These are phyloP conservation scores for Pseudohyphozyma bogoriensis DNA, from an alignment of 768 basidiomycete species.

Conservation along the genomic window DNA sequence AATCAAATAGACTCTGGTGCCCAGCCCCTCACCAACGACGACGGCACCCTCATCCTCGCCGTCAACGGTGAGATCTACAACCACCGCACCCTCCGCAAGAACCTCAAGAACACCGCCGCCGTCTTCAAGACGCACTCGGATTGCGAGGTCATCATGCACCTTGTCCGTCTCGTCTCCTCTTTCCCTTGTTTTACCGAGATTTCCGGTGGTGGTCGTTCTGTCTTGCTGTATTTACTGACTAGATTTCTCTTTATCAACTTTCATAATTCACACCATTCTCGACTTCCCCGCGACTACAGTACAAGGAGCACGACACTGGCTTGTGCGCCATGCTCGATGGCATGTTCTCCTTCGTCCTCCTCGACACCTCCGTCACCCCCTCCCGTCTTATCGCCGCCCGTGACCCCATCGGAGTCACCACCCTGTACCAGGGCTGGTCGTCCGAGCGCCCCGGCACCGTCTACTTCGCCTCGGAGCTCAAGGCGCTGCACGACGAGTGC, in stretches of 20 bases:
- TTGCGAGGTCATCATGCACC: constrained; percentile 89
- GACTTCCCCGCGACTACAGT: constrained; percentile 45
- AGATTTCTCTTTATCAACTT: too few species aligned
- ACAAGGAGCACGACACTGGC: constrained; percentile 65
- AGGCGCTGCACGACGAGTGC: constrained; percentile 79
- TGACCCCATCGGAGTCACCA: constrained; percentile 95
- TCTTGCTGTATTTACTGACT: too few species aligned
- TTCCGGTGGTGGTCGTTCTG: too few species aligned
- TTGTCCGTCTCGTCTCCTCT: constrained; percentile 47
- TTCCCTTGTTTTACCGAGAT: neutral
- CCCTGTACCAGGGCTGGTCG: constrained; percentile 94
- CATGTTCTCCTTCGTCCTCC: constrained; percentile 95
- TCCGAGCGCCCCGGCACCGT: constrained; percentile 68
- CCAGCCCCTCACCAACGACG: constrained; percentile 80
- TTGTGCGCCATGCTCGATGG: constrained; percentile 79
- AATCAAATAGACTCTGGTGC: constrained; percentile 72
- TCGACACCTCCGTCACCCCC: constrained; percentile 85
- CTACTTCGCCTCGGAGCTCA: constrained; percentile 94
- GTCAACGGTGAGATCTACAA: constrained; percentile 99
- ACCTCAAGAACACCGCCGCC: constrained; percentile 49
- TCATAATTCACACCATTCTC: neutral
- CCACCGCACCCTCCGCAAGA: constrained; percentile 67
- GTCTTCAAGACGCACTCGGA: constrained; percentile 96
- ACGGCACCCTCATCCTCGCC: constrained; percentile 69
- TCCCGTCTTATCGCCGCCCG: constrained; percentile 88